Evolutionary conservation across 208 protist genomes (phyloP), one percentile per base, ranked within the genome.

Genomic region (Wallacemonas sp.): DNA sequence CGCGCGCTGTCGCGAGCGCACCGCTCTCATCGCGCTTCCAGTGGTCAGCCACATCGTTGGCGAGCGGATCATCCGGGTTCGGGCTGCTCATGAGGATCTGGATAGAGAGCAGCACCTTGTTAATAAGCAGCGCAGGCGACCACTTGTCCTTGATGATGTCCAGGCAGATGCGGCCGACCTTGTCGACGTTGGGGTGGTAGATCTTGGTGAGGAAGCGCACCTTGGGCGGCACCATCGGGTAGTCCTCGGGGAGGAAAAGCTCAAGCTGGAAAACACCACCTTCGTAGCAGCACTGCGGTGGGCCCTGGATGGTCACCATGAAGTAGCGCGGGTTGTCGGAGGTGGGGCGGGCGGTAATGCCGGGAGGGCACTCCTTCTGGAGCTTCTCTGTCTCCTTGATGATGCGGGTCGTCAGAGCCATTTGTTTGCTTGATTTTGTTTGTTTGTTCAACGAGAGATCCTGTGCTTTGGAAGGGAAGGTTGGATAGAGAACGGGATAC

Each of bases 71-170:
- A 55, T 98, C 96, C 16, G 99, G 99, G 87, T 99, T 99, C 9
- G 99, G 99, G 77, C 99, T 99, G 36, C 94, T 94, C 68, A 99
- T 93, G 16, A 99, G 86, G 44, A 98, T 99, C 80, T 99, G 99
- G 68, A 99, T 99, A 14, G 98, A 99, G 5, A 99, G 98, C 39
- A 99, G 91, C 69, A 99, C 99, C 33, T 99, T 97, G 17, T 95
- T 93, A 38, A 99, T 98, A 72, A 99, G 98, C 73, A 99, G 99
- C 61, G 99, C 99, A 19, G 99, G 99, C 39, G 83, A 95, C 99
- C 98, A 99, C 80, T 99, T 97, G 70, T 99, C 99, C 72, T 99
- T 98, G 47, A 99, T 96, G 81, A 99, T 99, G 74, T 99, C 99
- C 14, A 99, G 88, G 86, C 99, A 99, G 64, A 99, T 99, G 54